Conservation (phyloP, 1,139 yeast species). For the Suhomyces choctaworum region DNA sequence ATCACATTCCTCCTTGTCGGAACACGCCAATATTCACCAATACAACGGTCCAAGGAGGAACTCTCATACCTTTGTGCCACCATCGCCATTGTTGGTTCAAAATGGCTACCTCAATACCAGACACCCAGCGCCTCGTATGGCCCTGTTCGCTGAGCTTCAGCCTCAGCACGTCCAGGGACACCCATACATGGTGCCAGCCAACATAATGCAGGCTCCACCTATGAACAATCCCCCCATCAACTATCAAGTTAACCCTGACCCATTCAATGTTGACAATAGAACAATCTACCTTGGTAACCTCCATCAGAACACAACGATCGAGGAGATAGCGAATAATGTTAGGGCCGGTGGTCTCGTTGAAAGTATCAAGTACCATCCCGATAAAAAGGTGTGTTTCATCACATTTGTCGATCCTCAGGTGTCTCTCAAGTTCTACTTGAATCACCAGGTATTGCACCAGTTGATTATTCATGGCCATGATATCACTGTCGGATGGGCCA, state of each 20-base stretch:
- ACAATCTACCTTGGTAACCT: slow-evolving; percentile 48
- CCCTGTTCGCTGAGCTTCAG: slow-evolving; percentile 5
- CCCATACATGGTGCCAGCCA: slow-evolving; percentile 5
- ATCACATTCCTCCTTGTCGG: slow-evolving; percentile 8
- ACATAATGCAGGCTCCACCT: slow-evolving; percentile 3
- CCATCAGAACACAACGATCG: slow-evolving; percentile 47
- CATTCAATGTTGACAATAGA: slow-evolving; percentile 36
- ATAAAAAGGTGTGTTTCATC: slow-evolving; percentile 44
- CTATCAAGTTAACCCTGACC: slow-evolving; percentile 15
- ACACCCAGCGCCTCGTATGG: slow-evolving; percentile 3
- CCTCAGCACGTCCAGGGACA: slow-evolving; percentile 3
- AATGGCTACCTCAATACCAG: slow-evolving; percentile 7
- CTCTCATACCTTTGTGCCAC: slow-evolving; percentile 8
- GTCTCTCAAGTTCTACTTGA: slow-evolving; percentile 44
- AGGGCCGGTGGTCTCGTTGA: slow-evolving; percentile 52
- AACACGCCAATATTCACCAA: slow-evolving; percentile 3
- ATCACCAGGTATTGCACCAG: slow-evolving; percentile 49
- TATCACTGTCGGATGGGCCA: slow-evolving; percentile 50
- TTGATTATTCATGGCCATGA: slow-evolving; percentile 49
- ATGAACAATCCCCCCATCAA: slow-evolving; percentile 1
- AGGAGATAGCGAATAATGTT: slow-evolving; percentile 51
- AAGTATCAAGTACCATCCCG: slow-evolving; percentile 37
- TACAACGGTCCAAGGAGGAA: slow-evolving; percentile 7
- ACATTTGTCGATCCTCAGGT: slow-evolving; percentile 46
- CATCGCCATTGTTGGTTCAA: slow-evolving; percentile 8